Base-by-base conservation (phyloP, 139 green algal species). In the Micromonas commoda region DNA sequence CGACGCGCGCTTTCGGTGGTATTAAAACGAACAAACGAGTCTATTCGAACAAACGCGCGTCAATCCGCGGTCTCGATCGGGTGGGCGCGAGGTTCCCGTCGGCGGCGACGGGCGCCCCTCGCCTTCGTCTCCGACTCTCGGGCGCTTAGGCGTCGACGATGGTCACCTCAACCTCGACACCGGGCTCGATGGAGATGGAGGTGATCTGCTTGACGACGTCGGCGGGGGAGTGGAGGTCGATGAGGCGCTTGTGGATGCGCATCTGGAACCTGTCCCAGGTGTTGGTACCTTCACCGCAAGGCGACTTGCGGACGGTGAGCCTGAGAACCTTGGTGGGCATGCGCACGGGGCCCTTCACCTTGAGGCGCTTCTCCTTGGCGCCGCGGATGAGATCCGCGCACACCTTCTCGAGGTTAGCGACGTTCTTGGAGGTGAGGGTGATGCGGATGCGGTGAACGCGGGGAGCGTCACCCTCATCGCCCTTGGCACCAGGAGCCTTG, bases 141-240 rank as follows among this genome's bases (percentile, higher is more conserved):
- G n/a, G n/a, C n/a, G 2, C 5, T 82, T 85, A 82, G 16, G 38
- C 61, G 64, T 85, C 76, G 20, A 61, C 71, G 71, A 88, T 82
- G 35, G 92, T 97, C 65, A 97, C 92, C 85, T 97, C 95, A 1
- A 98, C 92, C 85, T 99, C 95, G 1, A 99, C 95, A 78, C 95
- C 95, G 52, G 95, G 95, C 90, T 99, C 95, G 73, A 99, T 97
- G 84, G 83, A 91, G 88, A 98, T 97, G 81, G 90, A 96, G 29
- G 95, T 98, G 87, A 99, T 98, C 89, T 98, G 92, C 91, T 98
- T 98, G 21, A 99, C 95, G 19, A 98, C 93, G 81, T 99, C 96
- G 38, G 91, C 91, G 54, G 95, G 94, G 29, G 90, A 96, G 89
- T 97, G 91, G 86, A 99, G 82, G 90, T 99, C 95, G 81, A 99